Percentiles rank a stretch among this genome's conserved stretches.
These are phyloP conservation scores for Malania oleifera DNA, from an alignment of 164 flowering plant species.

Conservation along the genomic window DNA sequence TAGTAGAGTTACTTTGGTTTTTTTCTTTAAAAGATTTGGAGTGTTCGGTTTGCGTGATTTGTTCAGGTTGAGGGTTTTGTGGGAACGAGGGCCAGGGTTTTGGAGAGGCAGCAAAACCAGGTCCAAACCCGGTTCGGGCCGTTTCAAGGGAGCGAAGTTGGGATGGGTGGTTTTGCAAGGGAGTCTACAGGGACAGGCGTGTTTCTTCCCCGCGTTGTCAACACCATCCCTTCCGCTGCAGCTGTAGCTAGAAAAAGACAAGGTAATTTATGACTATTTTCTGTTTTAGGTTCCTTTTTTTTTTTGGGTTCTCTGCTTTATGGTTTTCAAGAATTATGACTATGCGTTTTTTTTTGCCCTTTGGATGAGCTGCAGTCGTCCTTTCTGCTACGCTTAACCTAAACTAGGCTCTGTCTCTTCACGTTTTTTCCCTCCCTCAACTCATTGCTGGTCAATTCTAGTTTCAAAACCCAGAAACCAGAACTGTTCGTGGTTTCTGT, in stretches of 20 bases:
- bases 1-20: constrained; percentile 3
- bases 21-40: too few species aligned
- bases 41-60: too few species aligned
- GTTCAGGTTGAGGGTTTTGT: constrained; percentile 12
- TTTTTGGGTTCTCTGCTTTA: not conserved
- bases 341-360: not conserved
- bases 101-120: constrained; percentile 24
- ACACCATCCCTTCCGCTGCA: not conserved
- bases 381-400: too few species aligned
- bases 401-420: too few species aligned
- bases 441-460: too few species aligned
- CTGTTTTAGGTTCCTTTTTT: not conserved
- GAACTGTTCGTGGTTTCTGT: not conserved
- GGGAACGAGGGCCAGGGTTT: constrained; percentile 11
- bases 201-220: constrained; percentile 31
- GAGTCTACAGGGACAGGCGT: constrained; percentile 41
- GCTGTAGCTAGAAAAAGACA: constrained; percentile 14
- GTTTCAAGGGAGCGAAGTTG: constrained; percentile 10
- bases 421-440: too few species aligned
- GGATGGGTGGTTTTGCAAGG: constrained; percentile 14
- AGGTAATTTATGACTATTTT: constrained; percentile 12
- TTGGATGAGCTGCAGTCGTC: too few species aligned
- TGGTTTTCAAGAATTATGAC: not conserved
- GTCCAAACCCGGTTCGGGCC: constrained; percentile 20
- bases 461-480: too few species aligned